These are phyloP conservation scores for Ogataea minuta DNA, from an alignment of 805 yeast genomes.

Conservation along the genomic window DNA sequence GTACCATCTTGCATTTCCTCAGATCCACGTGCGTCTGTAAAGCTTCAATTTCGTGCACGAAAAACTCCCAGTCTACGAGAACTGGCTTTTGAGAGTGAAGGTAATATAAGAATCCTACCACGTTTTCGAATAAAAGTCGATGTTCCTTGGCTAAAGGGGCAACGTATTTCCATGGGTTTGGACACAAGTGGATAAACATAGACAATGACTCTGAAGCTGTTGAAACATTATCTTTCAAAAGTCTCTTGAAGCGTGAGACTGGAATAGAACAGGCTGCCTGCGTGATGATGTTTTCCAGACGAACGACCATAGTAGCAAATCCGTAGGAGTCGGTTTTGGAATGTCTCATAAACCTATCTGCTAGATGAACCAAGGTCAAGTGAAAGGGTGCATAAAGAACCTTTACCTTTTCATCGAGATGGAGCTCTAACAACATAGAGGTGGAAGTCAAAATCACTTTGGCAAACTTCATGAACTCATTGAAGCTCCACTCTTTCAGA, in stretches of 20 bases:
- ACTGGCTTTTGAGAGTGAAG: conserved; percentile 25
- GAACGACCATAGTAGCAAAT: neutral
- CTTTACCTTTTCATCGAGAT: conserved; percentile 8
- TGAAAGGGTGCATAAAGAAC: conserved; percentile 26
- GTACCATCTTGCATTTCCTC: conserved; percentile 15
- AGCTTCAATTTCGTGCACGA: conserved; percentile 21
- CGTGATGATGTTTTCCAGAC: conserved; percentile 17
- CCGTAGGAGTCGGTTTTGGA: neutral
- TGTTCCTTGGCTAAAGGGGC: conserved; percentile 13
- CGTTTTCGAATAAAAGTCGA: conserved; percentile 18
- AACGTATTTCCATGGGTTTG: conserved; percentile 30
- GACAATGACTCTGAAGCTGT: conserved; percentile 24
- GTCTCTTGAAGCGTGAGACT: conserved; percentile 14
- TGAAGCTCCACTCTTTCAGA: conserved; percentile 10
- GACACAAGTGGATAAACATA: conserved; percentile 19
- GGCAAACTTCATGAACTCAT: conserved; percentile 17
- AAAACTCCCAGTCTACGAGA: conserved; percentile 33
- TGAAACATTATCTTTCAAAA: conserved; percentile 13
- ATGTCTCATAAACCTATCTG: conserved; percentile 14
- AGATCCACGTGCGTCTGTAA: conserved; percentile 6
- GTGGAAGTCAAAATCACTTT: conserved; percentile 16
- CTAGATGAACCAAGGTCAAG: conserved; percentile 18
- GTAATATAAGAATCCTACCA: conserved; percentile 27
- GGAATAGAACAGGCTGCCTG: conserved; percentile 20
- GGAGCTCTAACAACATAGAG: conserved; percentile 9